Evolutionary conservation across 371 early-diverging fungal species (phyloP).

Genomic region (Zychaea mexicana): DNA sequence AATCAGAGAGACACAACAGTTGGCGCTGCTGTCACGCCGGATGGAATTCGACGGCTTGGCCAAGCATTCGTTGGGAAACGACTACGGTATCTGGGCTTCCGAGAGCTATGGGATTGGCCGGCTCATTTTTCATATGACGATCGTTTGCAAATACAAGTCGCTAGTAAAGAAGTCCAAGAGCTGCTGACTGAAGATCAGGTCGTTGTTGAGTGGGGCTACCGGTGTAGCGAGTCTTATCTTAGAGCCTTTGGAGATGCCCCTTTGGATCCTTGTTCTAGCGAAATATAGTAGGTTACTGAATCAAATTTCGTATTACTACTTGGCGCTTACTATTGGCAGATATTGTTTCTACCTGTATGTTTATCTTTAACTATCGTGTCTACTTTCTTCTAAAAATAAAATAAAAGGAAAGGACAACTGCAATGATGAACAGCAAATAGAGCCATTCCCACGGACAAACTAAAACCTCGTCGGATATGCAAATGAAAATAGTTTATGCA

Average conservation of each 20-base stretch:
- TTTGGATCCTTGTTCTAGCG: background rate
- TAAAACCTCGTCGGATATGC: no score
- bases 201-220: background rate
- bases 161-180: background rate
- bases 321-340: no score
- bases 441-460: no score
- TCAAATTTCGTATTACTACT: no score
- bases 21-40: background rate
- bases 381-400: no score
- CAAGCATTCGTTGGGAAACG: background rate
- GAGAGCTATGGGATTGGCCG: background rate
- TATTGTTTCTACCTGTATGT: no score
- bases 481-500: background rate
- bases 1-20: background rate
- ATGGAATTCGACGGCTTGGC: background rate
- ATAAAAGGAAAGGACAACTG: no score
- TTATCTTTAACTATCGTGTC: no score
- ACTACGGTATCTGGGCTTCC: background rate
- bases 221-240: background rate
- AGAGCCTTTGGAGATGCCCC: background rate
- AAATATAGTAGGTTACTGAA: no score
- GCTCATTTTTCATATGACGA: background rate
- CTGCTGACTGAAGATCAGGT: background rate
- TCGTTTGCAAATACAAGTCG: background rate
- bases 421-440: no score